A percentile compares a stretch with the other conserved stretches of the same genome.
Evolutionary conservation across 371 early-diverging fungal species (phyloP).

Genomic region (Mortierella sp.): DNA sequence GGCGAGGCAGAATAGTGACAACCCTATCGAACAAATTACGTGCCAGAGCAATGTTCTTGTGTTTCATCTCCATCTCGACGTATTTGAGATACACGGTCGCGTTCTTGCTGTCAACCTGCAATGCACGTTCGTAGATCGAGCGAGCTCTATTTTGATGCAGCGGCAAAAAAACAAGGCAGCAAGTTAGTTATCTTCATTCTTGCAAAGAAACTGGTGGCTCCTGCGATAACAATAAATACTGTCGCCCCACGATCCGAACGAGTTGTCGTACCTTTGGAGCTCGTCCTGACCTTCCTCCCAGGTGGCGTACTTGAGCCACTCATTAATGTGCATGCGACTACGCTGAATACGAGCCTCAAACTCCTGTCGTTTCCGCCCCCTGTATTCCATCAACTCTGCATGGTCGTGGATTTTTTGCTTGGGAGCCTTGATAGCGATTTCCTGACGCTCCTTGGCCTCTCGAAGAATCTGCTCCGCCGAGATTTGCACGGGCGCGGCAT

Average conservation of each 20-base stretch:
- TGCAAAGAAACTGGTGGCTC: background rate
- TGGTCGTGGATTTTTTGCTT: conserved; percentile 93
- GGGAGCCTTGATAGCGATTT: conserved; percentile 80
- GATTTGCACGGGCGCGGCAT: conserved; percentile 97
- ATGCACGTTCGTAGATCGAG: conserved; percentile 92
- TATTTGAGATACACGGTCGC: conserved; percentile 93
- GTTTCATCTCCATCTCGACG: conserved; percentile 97
- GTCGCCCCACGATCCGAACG: background rate
- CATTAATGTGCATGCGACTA: conserved; percentile 86
- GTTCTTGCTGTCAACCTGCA: conserved; percentile 91
- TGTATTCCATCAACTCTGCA: conserved; percentile 94
- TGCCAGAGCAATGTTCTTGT: conserved; percentile 91
- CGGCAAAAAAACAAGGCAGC: background rate
- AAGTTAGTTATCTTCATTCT: background rate
- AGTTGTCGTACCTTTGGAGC: conserved; percentile 35
- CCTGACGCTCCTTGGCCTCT: conserved; percentile 94
- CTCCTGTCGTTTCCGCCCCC: conserved; percentile 90
- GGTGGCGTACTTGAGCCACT: conserved; percentile 95
- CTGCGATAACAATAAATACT: background rate
- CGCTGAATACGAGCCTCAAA: conserved; percentile 94
- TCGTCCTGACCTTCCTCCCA: conserved; percentile 97
- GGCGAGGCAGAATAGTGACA: conserved; percentile 90
- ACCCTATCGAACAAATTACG: conserved; percentile 96
- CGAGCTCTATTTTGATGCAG: conserved; percentile 73
- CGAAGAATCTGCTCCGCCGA: conserved; percentile 98